These are phyloP conservation scores for Cicer arietinum DNA, from an alignment of 306 rosid species.

Conservation along the genomic window DNA sequence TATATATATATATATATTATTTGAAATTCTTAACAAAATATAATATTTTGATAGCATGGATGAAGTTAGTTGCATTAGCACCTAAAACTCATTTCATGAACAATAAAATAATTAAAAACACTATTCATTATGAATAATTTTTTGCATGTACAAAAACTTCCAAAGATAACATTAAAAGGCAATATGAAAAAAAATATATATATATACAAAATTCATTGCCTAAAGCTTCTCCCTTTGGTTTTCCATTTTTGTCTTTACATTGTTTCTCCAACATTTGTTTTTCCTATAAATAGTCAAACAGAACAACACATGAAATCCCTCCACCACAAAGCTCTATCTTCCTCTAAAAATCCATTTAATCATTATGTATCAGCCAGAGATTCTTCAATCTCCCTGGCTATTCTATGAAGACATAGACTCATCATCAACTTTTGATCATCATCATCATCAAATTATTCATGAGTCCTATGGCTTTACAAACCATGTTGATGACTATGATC, in stretches of 20 bases:
- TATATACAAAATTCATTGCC: not conserved
- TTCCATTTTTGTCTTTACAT: conserved; percentile 30
- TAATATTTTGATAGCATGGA: not conserved
- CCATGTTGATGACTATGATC: conserved; percentile 37
- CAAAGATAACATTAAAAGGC: not conserved
- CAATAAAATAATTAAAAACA: not conserved
- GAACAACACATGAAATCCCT: conserved; percentile 8
- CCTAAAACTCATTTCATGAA: not conserved
- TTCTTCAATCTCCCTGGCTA: conserved; percentile 49
- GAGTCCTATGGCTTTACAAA: conserved; percentile 37
- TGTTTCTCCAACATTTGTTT: not conserved
- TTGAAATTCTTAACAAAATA: not conserved
- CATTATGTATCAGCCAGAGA: conserved; percentile 52
- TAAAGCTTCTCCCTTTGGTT: conserved; percentile 17
- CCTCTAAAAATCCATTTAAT: conserved; percentile 23
- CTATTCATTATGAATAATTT: not conserved
- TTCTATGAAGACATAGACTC: conserved; percentile 43
- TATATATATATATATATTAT: not conserved
- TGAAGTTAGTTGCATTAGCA: not conserved
- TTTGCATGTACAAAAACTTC: not conserved
- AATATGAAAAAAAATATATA: not conserved
- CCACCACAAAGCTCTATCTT: conserved; percentile 7
- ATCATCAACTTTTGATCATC: conserved; percentile 47
- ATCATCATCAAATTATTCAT: conserved; percentile 35
- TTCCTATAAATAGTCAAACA: conserved; percentile 39